Percentiles rank a stretch among this genome's conserved stretches.
Conservation (phyloP, 352 stramenopile species). For the Plasmopara halstedii region DNA sequence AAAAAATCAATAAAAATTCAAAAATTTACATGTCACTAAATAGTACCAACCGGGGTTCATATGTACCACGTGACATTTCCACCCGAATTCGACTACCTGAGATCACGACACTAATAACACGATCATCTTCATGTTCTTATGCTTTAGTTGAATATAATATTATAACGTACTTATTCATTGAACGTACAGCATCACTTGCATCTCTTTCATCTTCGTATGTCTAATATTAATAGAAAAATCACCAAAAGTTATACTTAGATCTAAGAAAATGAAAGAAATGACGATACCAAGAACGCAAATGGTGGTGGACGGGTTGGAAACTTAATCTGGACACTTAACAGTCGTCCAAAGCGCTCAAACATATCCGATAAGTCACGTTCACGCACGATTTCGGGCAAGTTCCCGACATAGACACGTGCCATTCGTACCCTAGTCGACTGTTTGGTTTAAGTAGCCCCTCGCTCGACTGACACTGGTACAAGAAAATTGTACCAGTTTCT, state of each 20-base stretch:
- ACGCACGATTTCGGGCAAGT: constrained; percentile 45
- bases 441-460: background rate
- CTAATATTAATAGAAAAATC: too few species aligned
- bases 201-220: constrained; percentile 51
- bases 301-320: constrained; percentile 34
- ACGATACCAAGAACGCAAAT: constrained; percentile 58
- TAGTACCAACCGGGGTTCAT: constrained; percentile 6
- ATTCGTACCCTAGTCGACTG: constrained; percentile 8
- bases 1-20: background rate
- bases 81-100: constrained; percentile 36
- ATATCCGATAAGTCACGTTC: constrained; percentile 49
- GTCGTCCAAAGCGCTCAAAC: constrained; percentile 46
- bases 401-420: constrained; percentile 50
- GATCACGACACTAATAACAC: constrained; percentile 22
- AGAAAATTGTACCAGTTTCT: background rate
- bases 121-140: too few species aligned
- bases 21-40: too few species aligned
- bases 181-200: constrained; percentile 41
- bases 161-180: constrained; percentile 66
- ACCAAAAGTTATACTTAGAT: too few species aligned
- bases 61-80: constrained; percentile 37
- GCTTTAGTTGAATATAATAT: too few species aligned
- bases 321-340: constrained; percentile 43
- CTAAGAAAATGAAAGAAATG: background rate
- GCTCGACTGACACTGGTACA: background rate